A percentile compares a stretch with the other conserved stretches of the same genome.
phyloP scores from a whole-genome alignment of 768 basidiomycete species.

The Collybia nuda region DNA sequence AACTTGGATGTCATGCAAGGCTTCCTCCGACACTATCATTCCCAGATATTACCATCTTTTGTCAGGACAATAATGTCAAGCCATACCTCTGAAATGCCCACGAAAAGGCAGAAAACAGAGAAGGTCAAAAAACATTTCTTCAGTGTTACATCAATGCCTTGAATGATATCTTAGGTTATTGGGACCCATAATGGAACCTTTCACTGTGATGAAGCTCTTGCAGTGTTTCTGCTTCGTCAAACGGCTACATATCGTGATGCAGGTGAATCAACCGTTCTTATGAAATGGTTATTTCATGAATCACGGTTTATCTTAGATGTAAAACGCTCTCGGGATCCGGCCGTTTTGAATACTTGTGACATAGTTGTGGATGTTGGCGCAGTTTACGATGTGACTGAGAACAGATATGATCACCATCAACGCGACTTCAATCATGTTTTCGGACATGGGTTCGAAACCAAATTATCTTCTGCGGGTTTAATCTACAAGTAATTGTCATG shows the following conservation, averaged over 20 bases:
- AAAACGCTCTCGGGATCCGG: conserved; percentile 73
- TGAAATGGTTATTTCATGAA: no score
- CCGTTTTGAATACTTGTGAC: conserved; percentile 73
- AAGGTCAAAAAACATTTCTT: conserved; percentile 16
- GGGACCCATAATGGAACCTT: conserved; percentile 96
- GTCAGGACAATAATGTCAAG: neutral
- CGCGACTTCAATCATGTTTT: conserved; percentile 90
- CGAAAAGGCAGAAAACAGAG: conserved; percentile 43
- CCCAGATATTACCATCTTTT: no score
- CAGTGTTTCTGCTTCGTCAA: conserved; percentile 83
- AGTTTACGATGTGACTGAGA: conserved; percentile 54
- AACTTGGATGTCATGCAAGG: no score
- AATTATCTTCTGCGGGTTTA: conserved; percentile 89
- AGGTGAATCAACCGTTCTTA: conserved; percentile 38
- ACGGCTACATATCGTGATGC: conserved; percentile 76
- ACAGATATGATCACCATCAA: conserved; percentile 95
- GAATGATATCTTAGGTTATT: conserved; percentile 55
- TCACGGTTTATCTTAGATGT: conserved; percentile 39
- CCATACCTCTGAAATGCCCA: conserved; percentile 18
- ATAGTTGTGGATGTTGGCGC: conserved; percentile 98
- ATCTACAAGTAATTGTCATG: conserved; percentile 79
- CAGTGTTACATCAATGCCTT: neutral
- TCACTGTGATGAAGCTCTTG: conserved; percentile 96
- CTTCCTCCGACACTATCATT: no score
- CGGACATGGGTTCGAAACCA: conserved; percentile 84